Percentiles rank a stretch among this genome's conserved stretches.
These are phyloP conservation scores for Trypanosoma grayi DNA, from an alignment of 208 protist species.

Conservation along the genomic window DNA sequence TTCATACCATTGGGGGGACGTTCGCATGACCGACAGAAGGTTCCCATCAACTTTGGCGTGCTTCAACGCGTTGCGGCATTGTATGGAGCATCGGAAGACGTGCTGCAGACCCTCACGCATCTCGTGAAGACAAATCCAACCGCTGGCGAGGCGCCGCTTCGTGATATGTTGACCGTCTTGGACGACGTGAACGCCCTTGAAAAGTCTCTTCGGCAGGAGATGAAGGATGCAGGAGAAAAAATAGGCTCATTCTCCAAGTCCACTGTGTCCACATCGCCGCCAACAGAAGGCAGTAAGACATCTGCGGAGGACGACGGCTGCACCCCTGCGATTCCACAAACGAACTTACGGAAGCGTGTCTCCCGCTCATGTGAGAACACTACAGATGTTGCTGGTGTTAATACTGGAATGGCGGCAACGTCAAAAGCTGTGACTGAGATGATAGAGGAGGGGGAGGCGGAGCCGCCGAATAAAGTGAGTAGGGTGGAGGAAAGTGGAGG, in stretches of 20 bases:
- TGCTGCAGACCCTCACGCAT: conserved; percentile 32
- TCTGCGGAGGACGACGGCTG: neutral
- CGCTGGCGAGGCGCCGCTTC: conserved; percentile 28
- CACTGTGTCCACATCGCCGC: conserved; percentile 19
- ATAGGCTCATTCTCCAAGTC: conserved; percentile 54
- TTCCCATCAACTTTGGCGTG: conserved; percentile 46
- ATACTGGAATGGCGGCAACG: too few species aligned
- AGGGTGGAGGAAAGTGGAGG: conserved; percentile 9
- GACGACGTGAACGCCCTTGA: conserved; percentile 34
- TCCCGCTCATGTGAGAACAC: neutral
- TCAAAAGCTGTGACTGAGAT: neutral
- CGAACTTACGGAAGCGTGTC: conserved; percentile 4
- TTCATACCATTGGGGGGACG: conserved; percentile 55
- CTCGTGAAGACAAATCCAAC: conserved; percentile 26
- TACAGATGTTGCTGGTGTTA: neutral
- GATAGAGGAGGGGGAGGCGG: neutral
- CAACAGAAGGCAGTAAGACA: neutral
- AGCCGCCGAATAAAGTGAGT: conserved; percentile 6
- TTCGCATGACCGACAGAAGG: conserved; percentile 32
- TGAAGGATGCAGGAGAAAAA: conserved; percentile 48
- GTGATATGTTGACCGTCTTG: conserved; percentile 42
- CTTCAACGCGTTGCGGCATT: conserved; percentile 43
- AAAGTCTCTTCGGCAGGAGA: conserved; percentile 40
- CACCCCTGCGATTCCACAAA: neutral
- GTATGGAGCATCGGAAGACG: conserved; percentile 29